These are phyloP conservation scores for Claviceps sp. DNA, from an alignment of 2,329 filamentous ascomycete genomes.

Conservation along the genomic window DNA sequence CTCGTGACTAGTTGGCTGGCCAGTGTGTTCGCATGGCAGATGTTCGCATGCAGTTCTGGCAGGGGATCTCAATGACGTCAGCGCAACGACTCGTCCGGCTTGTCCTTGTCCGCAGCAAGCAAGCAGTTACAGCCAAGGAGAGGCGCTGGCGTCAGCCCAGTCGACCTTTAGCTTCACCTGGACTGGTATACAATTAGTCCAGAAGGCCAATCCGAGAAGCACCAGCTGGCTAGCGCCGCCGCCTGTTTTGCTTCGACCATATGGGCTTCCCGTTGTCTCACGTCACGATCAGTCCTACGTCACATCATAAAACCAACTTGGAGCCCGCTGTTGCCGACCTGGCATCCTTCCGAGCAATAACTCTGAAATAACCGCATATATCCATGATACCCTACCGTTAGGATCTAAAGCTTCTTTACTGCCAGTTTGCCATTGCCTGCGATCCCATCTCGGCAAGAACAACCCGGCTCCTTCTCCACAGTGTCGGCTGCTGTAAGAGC, in stretches of 20 bases:
- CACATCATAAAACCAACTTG: constrained; percentile 3
- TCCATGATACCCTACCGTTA: neutral
- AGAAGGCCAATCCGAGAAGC: constrained; percentile 1
- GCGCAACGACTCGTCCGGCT: neutral
- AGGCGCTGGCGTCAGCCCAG: neutral
- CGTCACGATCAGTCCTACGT: neutral
- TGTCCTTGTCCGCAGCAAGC: neutral
- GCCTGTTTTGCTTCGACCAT: neutral
- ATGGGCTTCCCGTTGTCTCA: neutral
- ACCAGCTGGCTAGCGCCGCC: constrained; percentile 1
- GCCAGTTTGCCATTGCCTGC: neutral
- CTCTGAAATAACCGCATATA: neutral
- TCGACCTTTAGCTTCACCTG: neutral
- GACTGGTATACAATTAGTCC: neutral
- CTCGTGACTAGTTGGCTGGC: too few species aligned
- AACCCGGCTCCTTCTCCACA: neutral
- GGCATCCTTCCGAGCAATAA: neutral
- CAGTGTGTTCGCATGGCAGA: too few species aligned
- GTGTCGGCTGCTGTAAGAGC: neutral
- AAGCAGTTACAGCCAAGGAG: neutral
- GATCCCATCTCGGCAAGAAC: neutral
- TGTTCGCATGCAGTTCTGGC: constrained; percentile 5
- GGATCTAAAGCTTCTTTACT: neutral
- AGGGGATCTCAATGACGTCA: constrained; percentile 13
- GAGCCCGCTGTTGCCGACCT: neutral